phyloP scores from a whole-genome alignment of 176 grass and related monocot genomes.

The Chrysopogon serrulatus region DNA sequence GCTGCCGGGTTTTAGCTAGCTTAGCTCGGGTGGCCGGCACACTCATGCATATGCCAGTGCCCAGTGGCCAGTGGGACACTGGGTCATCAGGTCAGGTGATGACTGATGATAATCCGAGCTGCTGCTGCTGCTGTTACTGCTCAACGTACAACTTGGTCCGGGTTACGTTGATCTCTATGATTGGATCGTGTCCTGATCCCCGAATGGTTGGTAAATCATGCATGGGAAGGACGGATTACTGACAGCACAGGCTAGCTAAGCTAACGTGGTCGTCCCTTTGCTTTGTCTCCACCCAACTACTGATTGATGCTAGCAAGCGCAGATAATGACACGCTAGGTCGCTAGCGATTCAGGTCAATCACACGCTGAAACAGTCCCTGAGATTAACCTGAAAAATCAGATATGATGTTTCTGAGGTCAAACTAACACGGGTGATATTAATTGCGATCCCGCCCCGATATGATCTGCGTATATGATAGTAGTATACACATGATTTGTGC shows the following conservation, averaged over 20 bases:
- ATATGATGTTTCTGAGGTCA: no score
- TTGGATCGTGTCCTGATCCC: background rate
- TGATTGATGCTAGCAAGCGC: background rate
- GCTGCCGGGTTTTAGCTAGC: background rate
- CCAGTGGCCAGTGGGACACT: background rate
- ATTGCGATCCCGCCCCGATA: no score
- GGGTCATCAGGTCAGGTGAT: background rate
- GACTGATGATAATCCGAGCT: no score
- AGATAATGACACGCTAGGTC: background rate
- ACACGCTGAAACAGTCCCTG: background rate
- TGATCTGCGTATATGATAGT: no score
- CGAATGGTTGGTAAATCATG: background rate
- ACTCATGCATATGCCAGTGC: background rate
- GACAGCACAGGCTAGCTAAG: background rate
- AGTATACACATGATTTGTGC: no score
- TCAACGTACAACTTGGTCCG: background rate
- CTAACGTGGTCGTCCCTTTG: background rate
- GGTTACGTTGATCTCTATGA: background rate
- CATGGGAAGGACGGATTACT: background rate
- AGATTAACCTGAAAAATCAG: background rate
- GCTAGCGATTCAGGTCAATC: no score
- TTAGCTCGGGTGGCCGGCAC: background rate
- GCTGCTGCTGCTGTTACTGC: no score
- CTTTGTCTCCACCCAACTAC: background rate
- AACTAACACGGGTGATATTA: no score